Conservation (phyloP, 2,329 filamentous ascomycete genomes). For the Fusarium sp. region DNA sequence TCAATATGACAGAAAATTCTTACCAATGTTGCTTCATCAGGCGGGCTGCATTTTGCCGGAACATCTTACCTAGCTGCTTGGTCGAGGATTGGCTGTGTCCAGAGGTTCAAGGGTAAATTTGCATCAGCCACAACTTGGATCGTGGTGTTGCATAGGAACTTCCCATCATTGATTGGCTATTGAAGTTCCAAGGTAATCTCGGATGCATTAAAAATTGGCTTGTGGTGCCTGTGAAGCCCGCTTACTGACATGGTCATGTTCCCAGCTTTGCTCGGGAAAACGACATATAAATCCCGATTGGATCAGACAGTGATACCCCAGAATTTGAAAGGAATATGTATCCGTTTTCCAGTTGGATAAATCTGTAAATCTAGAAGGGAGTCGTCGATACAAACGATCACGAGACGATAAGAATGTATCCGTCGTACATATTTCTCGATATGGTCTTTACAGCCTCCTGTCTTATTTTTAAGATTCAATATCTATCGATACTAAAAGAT, state of each 20-base stretch:
- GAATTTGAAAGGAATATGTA: rapidly evolving
- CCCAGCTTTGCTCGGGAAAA: not conserved
- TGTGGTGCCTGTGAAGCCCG: not conserved
- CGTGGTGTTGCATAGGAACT: not conserved
- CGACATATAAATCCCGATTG: not conserved
- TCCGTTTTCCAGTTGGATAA: rapidly evolving
- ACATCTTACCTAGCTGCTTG: no score
- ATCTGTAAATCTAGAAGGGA: not conserved
- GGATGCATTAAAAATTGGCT: rapidly evolving
- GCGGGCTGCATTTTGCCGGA: not conserved
- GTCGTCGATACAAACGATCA: not conserved
- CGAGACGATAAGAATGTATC: not conserved
- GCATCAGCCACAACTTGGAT: not conserved
- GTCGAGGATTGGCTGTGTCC: not conserved
- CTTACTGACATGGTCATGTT: not conserved
- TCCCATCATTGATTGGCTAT: not conserved
- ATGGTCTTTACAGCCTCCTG: not conserved
- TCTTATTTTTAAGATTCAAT: not conserved
- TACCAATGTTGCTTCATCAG: not conserved
- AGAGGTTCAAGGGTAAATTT: no score
- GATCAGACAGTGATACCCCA: not conserved
- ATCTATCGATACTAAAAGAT: not conserved
- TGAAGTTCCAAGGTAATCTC: not conserved
- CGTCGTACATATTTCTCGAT: not conserved
- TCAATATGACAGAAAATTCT: not conserved